Evolutionary conservation across 257 asterid genomes (phyloP), one percentile per base, ranked within the genome.

Genomic region (Solanum raphanifolium): DNA sequence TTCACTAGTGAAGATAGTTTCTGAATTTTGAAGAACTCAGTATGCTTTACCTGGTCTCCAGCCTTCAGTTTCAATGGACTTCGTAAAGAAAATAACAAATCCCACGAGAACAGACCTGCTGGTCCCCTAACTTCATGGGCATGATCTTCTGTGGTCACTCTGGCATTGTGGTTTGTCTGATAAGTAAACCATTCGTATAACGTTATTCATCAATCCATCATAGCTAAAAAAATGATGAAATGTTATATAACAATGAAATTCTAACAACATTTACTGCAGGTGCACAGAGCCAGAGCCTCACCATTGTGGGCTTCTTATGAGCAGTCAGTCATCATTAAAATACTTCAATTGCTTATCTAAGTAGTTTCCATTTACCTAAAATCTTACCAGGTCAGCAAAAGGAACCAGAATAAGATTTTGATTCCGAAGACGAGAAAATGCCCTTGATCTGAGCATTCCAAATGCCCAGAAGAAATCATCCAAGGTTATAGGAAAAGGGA

Each of bases 381-480:
- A 83, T 2, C 90, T 89, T 92, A 95, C 98, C 98, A 97, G 90
- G 91, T 97, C 99, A 4, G 98, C 99, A 62, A 95, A 94, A 89
- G 99, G 99, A 79, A 97, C 90, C 58, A 97, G 71, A 20, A 95
- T 98, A 83, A 97, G 99, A 90, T 92, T 97, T 87, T 95, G 98
- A 87, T 95, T 96, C 35, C 96, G 98, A 76, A 94, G 94, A 60
- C 96, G 93, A 9, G 99, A 94, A 91, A 96, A 97, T 6, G 99
- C 99, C 91, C 98, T 93, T 41, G 99, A 95, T 93, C 99, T 93
- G 76, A 97, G 97, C 43, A 97, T 93, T 68, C 98, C 99, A 91
- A 97, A 97, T 90, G 98, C 99, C 99, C 99, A 97, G 41, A 94
- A 91, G 94, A 97, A 97, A 90, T 95, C 98, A 65, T 97, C 98